phyloP scores from a whole-genome alignment of 169 alveolate genomes.

The Plasmodium coatneyi region DNA sequence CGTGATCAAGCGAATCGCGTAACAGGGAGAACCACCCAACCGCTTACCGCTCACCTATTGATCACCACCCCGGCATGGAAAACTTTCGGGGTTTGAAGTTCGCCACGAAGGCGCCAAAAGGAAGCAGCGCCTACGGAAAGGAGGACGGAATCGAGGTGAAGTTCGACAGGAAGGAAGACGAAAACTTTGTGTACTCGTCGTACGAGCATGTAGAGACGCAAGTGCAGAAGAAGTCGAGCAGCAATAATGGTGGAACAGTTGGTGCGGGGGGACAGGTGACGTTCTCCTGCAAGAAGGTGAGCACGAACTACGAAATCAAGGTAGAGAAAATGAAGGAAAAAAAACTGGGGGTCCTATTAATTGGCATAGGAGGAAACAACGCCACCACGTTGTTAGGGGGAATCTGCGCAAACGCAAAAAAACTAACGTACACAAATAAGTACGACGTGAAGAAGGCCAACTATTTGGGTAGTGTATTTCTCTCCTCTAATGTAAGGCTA shows the following conservation, averaged over 20 bases:
- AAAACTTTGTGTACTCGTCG: constrained; percentile 18
- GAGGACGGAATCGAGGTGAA: neutral
- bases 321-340: constrained; percentile 35
- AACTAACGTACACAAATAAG: constrained; percentile 88
- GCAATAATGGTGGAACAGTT: neutral
- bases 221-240: constrained; percentile 11
- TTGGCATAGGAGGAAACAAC: constrained; percentile 94
- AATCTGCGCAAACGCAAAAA: constrained; percentile 88
- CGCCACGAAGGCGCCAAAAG: neutral
- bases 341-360: constrained; percentile 91
- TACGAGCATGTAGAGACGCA: constrained; percentile 43
- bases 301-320: constrained; percentile 25
- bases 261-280: neutral
- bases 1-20: neutral
- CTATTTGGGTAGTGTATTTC: constrained; percentile 89
- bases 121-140: neutral
- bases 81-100: constrained; percentile 19
- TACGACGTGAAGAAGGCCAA: constrained; percentile 88
- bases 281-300: constrained; percentile 18
- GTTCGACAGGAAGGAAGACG: constrained; percentile 20
- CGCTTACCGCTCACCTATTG: neutral
- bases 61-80: neutral
- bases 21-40: neutral
- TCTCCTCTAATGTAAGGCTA: constrained; percentile 86
- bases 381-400: constrained; percentile 91